A percentile compares a stretch with the other conserved stretches of the same genome.
Conservation (phyloP, 371 early-diverging fungal genomes). For the Smittium culicis region DNA sequence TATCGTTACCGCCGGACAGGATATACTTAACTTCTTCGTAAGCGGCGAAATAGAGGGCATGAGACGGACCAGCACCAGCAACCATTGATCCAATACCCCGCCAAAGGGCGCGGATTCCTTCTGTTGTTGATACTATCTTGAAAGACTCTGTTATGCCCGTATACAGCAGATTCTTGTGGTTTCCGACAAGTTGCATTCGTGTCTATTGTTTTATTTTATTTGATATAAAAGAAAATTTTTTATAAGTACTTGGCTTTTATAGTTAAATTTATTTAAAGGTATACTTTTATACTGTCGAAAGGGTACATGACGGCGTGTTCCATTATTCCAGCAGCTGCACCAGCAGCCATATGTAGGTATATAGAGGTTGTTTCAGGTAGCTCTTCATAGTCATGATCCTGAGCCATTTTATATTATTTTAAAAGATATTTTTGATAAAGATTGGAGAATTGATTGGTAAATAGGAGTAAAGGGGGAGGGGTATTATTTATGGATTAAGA, state of each 20-base stretch:
- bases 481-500: too few relatives aligned
- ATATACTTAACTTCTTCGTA: conserved; percentile 78
- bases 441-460: too few relatives aligned
- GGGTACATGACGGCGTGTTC: conserved; percentile 95
- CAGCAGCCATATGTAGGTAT: conserved; percentile 70
- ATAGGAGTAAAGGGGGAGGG: too few relatives aligned
- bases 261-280: too few relatives aligned
- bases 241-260: too few relatives aligned
- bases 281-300: conserved; percentile 83
- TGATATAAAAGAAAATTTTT: too few relatives aligned
- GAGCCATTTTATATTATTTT: neutral
- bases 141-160: conserved; percentile 44
- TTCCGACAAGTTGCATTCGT: conserved; percentile 68
- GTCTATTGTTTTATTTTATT: conserved; percentile 53
- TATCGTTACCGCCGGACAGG: conserved; percentile 39
- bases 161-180: conserved; percentile 36
- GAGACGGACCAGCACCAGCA: conserved; percentile 89
- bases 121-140: conserved; percentile 46
- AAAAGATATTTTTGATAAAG: too few relatives aligned
- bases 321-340: conserved; percentile 90
- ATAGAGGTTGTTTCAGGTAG: conserved; percentile 66
- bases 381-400: conserved; percentile 75
- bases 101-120: conserved; percentile 68
- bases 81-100: conserved; percentile 83
- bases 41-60: conserved; percentile 88